These are phyloP conservation scores for Pythium biforme DNA, from an alignment of 352 stramenopile species.

Conservation along the genomic window DNA sequence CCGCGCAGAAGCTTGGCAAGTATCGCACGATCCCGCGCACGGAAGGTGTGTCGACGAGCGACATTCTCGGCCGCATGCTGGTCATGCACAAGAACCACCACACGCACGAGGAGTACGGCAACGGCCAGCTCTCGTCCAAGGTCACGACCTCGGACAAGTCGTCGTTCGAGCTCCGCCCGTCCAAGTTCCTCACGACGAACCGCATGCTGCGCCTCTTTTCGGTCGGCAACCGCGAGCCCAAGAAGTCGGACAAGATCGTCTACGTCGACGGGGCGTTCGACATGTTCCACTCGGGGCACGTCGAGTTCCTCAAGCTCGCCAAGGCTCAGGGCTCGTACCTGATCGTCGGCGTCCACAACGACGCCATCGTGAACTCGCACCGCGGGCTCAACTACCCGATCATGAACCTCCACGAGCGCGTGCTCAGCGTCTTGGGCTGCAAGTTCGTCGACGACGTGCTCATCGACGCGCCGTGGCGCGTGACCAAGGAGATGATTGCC, in stretches of 20 bases:
- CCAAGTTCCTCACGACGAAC: constrained; percentile 96
- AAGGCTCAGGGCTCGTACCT: constrained; percentile 94
- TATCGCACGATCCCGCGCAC: constrained; percentile 96
- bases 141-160: constrained; percentile 48
- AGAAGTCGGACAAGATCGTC: constrained; percentile 90
- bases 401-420: constrained; percentile 98
- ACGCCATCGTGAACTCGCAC: constrained; percentile 89
- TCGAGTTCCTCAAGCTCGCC: constrained; percentile 94
- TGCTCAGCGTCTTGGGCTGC: constrained; percentile 95
- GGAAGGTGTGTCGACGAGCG: constrained; percentile 97
- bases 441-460: constrained; percentile 98
- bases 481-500: constrained; percentile 97
- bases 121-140: constrained; percentile 75
- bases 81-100: constrained; percentile 95
- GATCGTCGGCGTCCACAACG: constrained; percentile 96
- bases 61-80: constrained; percentile 98
- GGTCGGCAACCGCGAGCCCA: constrained; percentile 85
- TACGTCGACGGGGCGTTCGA: constrained; percentile 99
- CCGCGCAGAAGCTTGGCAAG: constrained; percentile 94
- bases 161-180: constrained; percentile 61
- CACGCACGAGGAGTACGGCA: constrained; percentile 76
- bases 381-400: constrained; percentile 94
- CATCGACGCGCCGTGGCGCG: constrained; percentile 95
- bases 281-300: constrained; percentile 98
- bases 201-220: constrained; percentile 93